Evolutionary conservation across 2,329 filamentous ascomycete genomes (phyloP).

Genomic region (Metarhizium anisopliae): DNA sequence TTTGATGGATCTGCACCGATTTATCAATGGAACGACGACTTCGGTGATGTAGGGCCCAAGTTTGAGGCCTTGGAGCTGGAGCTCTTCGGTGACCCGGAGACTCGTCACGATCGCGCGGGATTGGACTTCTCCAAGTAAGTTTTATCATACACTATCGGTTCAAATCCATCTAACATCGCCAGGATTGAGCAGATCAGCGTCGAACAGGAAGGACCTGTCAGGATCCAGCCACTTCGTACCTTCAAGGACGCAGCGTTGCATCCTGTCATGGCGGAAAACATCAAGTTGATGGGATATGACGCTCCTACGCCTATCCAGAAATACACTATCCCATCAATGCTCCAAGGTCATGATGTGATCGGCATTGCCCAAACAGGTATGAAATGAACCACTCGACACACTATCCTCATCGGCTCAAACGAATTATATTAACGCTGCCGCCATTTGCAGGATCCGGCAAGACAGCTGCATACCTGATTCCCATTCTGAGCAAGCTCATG

Average conservation of each 20-base stretch:
- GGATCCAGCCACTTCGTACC: constrained; percentile 39
- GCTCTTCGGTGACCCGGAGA: constrained; percentile 57
- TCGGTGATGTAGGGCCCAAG: constrained; percentile 72
- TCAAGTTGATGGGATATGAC: constrained; percentile 61
- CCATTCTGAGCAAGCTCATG: constrained; percentile 85
- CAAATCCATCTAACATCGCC: background rate
- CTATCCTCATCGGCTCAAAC: background rate
- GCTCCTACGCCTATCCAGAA: constrained; percentile 79
- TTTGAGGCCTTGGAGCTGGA: constrained; percentile 61
- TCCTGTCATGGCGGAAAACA: constrained; percentile 71
- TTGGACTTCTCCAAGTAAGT: constrained; percentile 55
- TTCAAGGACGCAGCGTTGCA: constrained; percentile 79
- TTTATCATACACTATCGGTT: constrained; percentile 15
- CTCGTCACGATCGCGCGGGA: constrained; percentile 41
- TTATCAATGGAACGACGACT: constrained; percentile 82
- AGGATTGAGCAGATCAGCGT: constrained; percentile 49
- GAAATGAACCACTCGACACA: constrained; percentile 12
- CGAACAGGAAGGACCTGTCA: constrained; percentile 44
- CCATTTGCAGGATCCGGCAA: constrained; percentile 72
- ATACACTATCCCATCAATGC: constrained; percentile 73
- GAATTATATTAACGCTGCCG: background rate
- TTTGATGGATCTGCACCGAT: constrained; percentile 51
- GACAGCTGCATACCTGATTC: constrained; percentile 86
- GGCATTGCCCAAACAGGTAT: constrained; percentile 87
- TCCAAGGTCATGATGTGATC: constrained; percentile 71